A percentile compares a stretch with the other conserved stretches of the same genome.
Conservation (phyloP, 306 rosid species). For the Potentilla sterilis region DNA sequence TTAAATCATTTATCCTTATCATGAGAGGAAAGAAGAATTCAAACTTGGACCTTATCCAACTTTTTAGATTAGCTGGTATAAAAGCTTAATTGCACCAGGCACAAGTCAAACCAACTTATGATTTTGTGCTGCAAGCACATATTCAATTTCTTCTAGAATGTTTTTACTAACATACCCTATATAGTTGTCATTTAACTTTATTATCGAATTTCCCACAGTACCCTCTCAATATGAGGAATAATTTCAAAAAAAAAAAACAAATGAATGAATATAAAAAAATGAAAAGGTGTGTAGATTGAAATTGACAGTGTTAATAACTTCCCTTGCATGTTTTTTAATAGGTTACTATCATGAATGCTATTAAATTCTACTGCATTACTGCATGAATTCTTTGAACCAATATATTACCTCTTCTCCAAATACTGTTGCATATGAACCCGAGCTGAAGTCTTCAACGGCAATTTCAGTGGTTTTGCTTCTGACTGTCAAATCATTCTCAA, state of each 20-base stretch:
- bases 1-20: background rate
- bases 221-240: background rate
- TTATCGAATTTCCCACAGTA: background rate
- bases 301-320: background rate
- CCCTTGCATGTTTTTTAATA: background rate
- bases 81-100: background rate
- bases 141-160: background rate
- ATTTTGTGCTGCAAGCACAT: background rate
- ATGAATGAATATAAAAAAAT: too few species aligned
- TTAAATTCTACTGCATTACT: background rate
- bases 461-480: conserved; percentile 79
- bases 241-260: too few species aligned
- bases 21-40: background rate
- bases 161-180: background rate
- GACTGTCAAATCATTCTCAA: conserved; percentile 85
- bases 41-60: background rate
- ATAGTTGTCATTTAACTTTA: background rate
- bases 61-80: background rate
- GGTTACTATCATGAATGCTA: too few species aligned
- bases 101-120: background rate
- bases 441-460: conserved; percentile 66
- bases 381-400: background rate
- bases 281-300: background rate
- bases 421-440: conserved; percentile 84
- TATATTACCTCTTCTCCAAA: conserved; percentile 80